Evolutionary conservation across 805 yeast species (phyloP), one percentile per base, ranked within the genome.

Genomic region (Blastobotrys parvus): DNA sequence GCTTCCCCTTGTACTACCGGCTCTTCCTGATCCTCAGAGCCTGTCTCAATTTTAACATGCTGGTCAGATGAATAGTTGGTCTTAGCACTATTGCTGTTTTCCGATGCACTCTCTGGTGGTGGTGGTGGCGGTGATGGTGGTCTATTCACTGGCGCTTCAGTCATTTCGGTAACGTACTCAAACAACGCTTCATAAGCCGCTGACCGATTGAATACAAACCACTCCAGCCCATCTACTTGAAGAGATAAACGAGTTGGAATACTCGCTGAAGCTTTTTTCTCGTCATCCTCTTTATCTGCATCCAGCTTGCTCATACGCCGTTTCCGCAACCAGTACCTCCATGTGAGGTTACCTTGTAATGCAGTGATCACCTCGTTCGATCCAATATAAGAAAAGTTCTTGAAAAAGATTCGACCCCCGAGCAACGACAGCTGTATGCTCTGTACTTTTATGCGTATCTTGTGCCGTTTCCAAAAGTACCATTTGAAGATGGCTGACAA

Each of bases 251-350:
- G 45, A 8, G 44, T 37, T 4, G 54, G 55, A 4, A 44, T 23
- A 20, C 35, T 19, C 25, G 33, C 35, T 2, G 27, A 34, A 50
- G 13, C 32, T 3, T 44, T 38, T 3, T 54, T 51, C 8, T 54
- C 56, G 19, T 42, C 47, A 15, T 48, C 43, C 2, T 59, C 50
- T 27, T 39, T 41, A 10, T 25, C 21, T 23, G 23, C 39, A 20
- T 43, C 41, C 8, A 50, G 35, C 31, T 42, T 54, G 40, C 67
- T 61, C 30, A 63, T 65, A 42, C 78, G 59, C 10, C 72, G 67
- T 25, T 63, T 51, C 3, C 67, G 63, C 41, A 86, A 65, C 97
- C 97, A 92, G 60, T 87, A 90, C 47, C 94, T 63, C 97, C 97
- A 92, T 0, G 94, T 84, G 21, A 90, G 57, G 52, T 77, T 75